Evolutionary conservation across 805 yeast genomes (phyloP).

Genomic region (Sungouiozyma intestinalis): DNA sequence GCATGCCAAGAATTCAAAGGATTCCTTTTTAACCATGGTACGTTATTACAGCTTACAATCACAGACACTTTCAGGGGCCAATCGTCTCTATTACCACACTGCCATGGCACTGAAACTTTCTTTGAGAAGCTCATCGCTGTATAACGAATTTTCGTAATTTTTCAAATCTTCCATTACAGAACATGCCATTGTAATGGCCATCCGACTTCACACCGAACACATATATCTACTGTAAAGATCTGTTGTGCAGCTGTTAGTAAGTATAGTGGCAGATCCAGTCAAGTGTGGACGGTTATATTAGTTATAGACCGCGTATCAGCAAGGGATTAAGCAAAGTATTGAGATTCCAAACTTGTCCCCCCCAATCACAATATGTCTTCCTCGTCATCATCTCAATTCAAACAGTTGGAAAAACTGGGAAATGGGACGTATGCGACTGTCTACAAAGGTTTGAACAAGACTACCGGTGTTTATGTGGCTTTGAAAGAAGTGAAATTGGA

Average conservation of each 20-base stretch:
- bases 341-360: too few species aligned
- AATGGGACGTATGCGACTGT: slow-evolving; percentile 93
- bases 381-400: slow-evolving; percentile 25
- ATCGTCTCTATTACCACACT: too few species aligned
- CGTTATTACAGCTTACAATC: too few species aligned
- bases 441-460: slow-evolving; percentile 86
- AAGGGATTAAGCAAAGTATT: too few species aligned
- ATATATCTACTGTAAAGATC: too few species aligned
- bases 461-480: slow-evolving; percentile 91
- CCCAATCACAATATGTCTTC: neutral
- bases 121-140: neutral
- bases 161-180: neutral
- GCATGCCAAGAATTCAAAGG: slow-evolving; percentile 10
- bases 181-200: too few species aligned
- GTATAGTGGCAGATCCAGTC: too few species aligned
- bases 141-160: neutral
- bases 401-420: slow-evolving; percentile 30
- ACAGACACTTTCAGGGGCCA: too few species aligned
- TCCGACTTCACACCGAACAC: too few species aligned
- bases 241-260: too few species aligned
- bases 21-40: slow-evolving; percentile 7
- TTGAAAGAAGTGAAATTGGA: slow-evolving; percentile 90
- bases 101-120: neutral
- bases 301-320: too few species aligned
- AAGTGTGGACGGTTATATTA: too few species aligned